Conservation (phyloP, 169 alveolate species). For the Plasmodium malariae region DNA sequence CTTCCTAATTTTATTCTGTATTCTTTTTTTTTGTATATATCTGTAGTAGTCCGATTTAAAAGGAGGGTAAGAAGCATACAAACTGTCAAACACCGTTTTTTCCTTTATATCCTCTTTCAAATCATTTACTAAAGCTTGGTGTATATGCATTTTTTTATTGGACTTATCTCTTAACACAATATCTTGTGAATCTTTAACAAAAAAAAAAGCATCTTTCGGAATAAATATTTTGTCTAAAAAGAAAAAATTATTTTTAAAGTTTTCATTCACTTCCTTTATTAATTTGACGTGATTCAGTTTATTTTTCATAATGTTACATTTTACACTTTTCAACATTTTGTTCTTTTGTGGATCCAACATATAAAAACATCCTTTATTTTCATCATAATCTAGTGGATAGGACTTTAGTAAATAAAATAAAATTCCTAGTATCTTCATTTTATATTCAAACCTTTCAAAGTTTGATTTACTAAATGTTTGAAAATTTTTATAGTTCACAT, state of each 20-base stretch:
- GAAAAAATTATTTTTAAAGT: constrained; percentile 69
- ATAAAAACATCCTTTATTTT: constrained; percentile 76
- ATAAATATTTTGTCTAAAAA: constrained; percentile 68
- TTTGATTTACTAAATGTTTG: constrained; percentile 15
- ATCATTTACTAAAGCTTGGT: constrained; percentile 70
- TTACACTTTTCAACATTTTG: constrained; percentile 40
- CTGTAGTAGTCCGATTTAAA: constrained; percentile 46
- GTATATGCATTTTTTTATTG: constrained; percentile 32
- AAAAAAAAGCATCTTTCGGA: constrained; percentile 77
- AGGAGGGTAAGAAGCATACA: constrained; percentile 30
- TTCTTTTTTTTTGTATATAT: constrained; percentile 56
- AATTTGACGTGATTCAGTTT: constrained; percentile 20
- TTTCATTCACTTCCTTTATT: constrained; percentile 19
- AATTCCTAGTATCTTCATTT: constrained; percentile 38
- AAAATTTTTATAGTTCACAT: constrained; percentile 34
- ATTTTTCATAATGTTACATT: constrained; percentile 26
- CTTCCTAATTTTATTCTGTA: constrained; percentile 74
- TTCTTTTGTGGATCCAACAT: constrained; percentile 73
- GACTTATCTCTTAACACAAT: constrained; percentile 15
- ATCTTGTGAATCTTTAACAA: constrained; percentile 59
- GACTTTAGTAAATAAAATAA: constrained; percentile 68
- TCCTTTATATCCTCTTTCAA: constrained; percentile 55
- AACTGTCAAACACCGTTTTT: constrained; percentile 20
- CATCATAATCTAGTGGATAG: constrained; percentile 74
- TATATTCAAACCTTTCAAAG: constrained; percentile 34